Evolutionary conservation across 768 basidiomycete species (phyloP).

Genomic region (Boletus vermiculosoides): DNA sequence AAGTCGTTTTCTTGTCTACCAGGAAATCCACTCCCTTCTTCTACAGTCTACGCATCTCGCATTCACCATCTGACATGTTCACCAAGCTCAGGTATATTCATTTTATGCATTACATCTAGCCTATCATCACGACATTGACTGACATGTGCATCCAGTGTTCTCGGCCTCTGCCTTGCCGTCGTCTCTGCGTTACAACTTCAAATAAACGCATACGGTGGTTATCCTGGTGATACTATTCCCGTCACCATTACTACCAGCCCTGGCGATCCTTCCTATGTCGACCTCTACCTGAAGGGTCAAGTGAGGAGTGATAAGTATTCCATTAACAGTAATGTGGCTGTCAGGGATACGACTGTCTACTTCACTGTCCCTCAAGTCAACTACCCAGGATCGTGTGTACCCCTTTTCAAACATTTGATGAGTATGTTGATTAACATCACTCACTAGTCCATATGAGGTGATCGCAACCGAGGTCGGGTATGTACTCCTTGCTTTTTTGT

Average conservation of each 20-base stretch:
- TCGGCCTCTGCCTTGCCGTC: background rate
- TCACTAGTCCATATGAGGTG: background rate
- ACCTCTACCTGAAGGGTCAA: background rate
- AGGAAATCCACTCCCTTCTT: background rate
- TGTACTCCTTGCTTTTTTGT: background rate
- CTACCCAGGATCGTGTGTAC: fast-evolving
- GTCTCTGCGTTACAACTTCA: background rate
- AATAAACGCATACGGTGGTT: background rate
- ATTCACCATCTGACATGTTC: background rate
- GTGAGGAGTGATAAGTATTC: background rate
- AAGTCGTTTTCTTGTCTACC: background rate
- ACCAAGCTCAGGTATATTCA: constrained; percentile 1
- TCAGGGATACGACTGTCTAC: fast-evolving
- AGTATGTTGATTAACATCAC: background rate
- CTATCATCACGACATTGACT: background rate
- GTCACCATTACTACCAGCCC: background rate
- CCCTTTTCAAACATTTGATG: background rate
- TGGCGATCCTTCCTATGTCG: background rate
- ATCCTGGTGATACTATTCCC: fast-evolving
- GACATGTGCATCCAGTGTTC: background rate
- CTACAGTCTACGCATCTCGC: background rate
- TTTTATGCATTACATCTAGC: background rate
- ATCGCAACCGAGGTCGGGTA: background rate
- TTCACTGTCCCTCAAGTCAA: fast-evolving
- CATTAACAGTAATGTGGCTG: background rate